Conservation (phyloP, 228 moss, liverwort and hornwort species). For the Sphagnum magellanicum region DNA sequence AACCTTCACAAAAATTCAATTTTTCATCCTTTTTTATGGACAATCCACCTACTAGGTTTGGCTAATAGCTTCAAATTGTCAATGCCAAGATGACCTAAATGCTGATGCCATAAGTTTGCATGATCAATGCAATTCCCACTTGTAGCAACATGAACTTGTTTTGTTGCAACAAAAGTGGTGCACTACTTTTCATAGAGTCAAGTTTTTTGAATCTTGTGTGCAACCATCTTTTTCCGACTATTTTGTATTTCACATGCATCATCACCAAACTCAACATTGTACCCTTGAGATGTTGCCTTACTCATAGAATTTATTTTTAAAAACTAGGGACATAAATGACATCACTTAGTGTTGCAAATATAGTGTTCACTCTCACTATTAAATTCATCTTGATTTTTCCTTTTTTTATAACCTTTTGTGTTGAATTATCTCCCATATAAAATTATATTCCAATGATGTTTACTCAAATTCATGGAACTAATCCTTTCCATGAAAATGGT, state of each 20-base stretch:
- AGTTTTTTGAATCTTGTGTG: too few species aligned
- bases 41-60: neutral
- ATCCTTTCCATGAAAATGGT: neutral
- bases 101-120: neutral
- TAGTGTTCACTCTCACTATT: neutral
- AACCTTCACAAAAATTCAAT: neutral
- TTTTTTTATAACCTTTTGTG: neutral
- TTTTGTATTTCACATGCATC: too few species aligned
- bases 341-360: neutral
- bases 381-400: neutral
- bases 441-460: too few species aligned
- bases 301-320: neutral
- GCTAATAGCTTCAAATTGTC: neutral
- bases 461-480: neutral
- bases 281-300: conserved; percentile 1
- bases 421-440: neutral
- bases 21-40: neutral
- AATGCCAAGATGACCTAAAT: neutral
- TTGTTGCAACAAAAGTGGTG: too few species aligned
- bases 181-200: too few species aligned
- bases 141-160: too few species aligned
- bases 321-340: neutral
- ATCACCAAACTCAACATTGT: too few species aligned
- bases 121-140: neutral
- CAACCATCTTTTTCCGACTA: too few species aligned